A percentile compares a stretch with the other conserved stretches of the same genome.
phyloP scores from a whole-genome alignment of 2,329 filamentous ascomycete species.

The Ascochyta fabae region DNA sequence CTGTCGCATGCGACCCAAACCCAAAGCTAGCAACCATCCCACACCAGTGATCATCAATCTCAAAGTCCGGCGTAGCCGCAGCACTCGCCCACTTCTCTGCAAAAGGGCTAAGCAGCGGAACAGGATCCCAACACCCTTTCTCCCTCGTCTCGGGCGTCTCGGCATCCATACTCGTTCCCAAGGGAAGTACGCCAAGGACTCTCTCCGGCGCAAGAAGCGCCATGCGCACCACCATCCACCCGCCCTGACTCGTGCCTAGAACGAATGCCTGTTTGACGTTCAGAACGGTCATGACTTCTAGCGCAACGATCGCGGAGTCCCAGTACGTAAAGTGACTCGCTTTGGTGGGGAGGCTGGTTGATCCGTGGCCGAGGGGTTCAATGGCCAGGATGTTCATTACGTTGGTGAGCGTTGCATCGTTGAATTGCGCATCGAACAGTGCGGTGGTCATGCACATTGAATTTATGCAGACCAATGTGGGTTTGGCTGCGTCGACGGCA shows the following conservation, averaged over 20 bases:
- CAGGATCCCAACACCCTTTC: conserved; percentile 58
- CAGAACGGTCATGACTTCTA: conserved; percentile 15
- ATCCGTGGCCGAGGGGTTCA: conserved; percentile 59
- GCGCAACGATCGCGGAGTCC: conserved; percentile 11
- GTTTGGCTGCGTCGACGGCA: conserved; percentile 11
- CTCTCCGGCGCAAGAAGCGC: conserved; percentile 15
- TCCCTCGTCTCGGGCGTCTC: conserved; percentile 54
- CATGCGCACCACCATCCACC: conserved; percentile 17
- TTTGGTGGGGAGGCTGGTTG: conserved; percentile 42
- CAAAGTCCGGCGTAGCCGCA: conserved; percentile 50
- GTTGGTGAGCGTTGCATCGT: conserved; percentile 40
- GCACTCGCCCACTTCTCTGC: conserved; percentile 52
- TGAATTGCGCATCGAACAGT: conserved; percentile 43
- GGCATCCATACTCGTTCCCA: conserved; percentile 60
- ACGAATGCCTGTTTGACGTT: conserved; percentile 7
- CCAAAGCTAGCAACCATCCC: conserved; percentile 56
- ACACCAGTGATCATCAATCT: conserved; percentile 52
- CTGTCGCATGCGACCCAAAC: conserved; percentile 51
- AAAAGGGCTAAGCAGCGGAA: conserved; percentile 39
- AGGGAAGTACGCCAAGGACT: conserved; percentile 59
- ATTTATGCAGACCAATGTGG: conserved; percentile 19
- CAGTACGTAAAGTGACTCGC: conserved; percentile 18
- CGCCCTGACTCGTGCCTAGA: conserved; percentile 13
- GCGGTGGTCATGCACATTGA: conserved; percentile 24
- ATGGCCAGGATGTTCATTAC: conserved; percentile 59